phyloP scores from a whole-genome alignment of 805 yeast species.

The Metschnikowia bowlesiae region DNA sequence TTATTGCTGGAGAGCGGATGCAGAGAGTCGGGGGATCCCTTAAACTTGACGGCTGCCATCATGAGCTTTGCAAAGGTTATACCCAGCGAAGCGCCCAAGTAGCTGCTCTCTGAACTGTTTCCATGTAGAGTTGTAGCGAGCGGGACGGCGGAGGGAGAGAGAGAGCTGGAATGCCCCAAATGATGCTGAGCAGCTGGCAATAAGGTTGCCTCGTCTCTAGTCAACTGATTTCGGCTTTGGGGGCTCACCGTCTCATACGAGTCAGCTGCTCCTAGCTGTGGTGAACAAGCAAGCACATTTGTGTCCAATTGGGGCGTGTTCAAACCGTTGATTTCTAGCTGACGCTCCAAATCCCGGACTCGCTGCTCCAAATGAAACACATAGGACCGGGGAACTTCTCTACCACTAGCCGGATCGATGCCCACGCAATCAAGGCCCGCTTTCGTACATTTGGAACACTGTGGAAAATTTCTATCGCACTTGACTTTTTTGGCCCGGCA shows the following conservation, averaged over 20 bases:
- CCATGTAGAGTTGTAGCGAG: conserved; percentile 1
- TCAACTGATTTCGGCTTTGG: neutral
- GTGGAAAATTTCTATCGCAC: conserved; percentile 67
- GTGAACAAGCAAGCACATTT: neutral
- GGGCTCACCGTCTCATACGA: neutral
- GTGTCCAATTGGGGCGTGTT: neutral
- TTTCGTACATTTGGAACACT: conserved; percentile 57
- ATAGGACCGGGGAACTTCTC: conserved; percentile 80
- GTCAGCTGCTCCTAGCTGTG: neutral
- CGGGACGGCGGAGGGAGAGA: neutral
- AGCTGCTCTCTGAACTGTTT: conserved; percentile 3
- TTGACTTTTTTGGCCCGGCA: conserved; percentile 66
- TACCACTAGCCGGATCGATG: conserved; percentile 81
- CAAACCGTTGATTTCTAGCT: conserved; percentile 42
- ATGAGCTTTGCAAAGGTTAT: conserved; percentile 62
- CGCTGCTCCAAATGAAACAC: conserved; percentile 67
- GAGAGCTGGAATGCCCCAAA: neutral
- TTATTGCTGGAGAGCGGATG: conserved; percentile 11
- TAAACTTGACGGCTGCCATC: conserved; percentile 69
- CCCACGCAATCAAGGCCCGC: conserved; percentile 76
- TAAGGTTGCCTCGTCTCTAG: neutral
- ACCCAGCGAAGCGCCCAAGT: conserved; percentile 18
- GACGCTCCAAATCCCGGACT: conserved; percentile 51
- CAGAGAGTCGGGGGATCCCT: conserved; percentile 17
- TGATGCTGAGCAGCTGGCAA: neutral